A percentile compares a stretch with the other conserved stretches of the same genome.
Conservation (phyloP, 164 flowering plant genomes). For the Paratinospora sagittata region DNA sequence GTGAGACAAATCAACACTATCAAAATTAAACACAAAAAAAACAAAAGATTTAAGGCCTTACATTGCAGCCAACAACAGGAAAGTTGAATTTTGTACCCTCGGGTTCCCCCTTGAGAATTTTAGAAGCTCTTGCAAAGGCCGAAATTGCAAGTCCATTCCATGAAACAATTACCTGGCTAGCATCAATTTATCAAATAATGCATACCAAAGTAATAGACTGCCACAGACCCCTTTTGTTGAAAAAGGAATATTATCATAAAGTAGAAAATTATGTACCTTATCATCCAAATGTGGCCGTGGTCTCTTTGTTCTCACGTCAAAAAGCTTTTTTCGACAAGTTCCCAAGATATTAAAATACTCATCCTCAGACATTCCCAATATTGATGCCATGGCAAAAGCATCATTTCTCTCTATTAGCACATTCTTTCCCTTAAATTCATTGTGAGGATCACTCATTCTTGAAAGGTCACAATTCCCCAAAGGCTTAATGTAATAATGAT, state of each 20-base stretch:
- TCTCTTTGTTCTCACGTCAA: slow-evolving; percentile 52
- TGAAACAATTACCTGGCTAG: slow-evolving; percentile 78
- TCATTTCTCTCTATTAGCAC: slow-evolving; percentile 69
- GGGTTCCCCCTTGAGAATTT: slow-evolving; percentile 58
- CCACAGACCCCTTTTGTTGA: background rate
- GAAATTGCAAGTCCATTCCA: slow-evolving; percentile 97
- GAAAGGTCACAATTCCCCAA: slow-evolving; percentile 93
- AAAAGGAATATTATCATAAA: background rate
- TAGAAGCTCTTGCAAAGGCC: slow-evolving; percentile 85
- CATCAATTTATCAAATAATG: slow-evolving; percentile 13
- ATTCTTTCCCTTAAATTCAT: slow-evolving; percentile 76
- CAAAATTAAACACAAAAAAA: too few species aligned
- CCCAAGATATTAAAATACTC: slow-evolving; percentile 60
- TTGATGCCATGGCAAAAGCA: slow-evolving; percentile 52
- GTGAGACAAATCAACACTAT: too few species aligned
- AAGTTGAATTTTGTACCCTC: slow-evolving; percentile 46
- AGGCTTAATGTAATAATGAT: slow-evolving; percentile 74
- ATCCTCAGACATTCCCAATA: slow-evolving; percentile 44
- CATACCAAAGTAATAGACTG: slow-evolving; percentile 9
- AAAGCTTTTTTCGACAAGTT: slow-evolving; percentile 50
- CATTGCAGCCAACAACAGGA: slow-evolving; percentile 67
- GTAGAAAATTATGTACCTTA: slow-evolving; percentile 48
- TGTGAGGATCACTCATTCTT: slow-evolving; percentile 80
- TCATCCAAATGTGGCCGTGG: slow-evolving; percentile 94
- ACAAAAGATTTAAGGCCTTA: slow-evolving; percentile 25